A percentile compares a stretch with the other conserved stretches of the same genome.
phyloP scores from a whole-genome alignment of 345 rosid species.

The Melastoma malabathricum region DNA sequence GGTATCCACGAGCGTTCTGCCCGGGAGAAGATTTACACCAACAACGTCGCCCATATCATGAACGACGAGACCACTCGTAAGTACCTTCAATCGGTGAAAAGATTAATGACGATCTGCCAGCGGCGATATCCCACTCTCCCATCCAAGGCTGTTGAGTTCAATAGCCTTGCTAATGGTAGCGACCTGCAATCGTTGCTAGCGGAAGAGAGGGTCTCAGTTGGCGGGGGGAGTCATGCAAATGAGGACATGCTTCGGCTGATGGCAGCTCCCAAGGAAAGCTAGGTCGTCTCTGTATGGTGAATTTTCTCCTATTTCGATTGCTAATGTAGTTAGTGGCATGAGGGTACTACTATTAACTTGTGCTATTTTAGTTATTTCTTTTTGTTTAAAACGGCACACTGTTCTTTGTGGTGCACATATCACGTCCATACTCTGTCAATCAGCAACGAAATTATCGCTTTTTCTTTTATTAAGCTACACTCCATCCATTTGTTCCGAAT shows the following conservation, averaged over 20 bases:
- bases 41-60: constrained; percentile 97
- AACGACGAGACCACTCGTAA: constrained; percentile 96
- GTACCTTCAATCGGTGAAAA: constrained; percentile 83
- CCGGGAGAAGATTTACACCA: constrained; percentile 90
- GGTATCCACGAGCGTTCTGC: constrained; percentile 99
- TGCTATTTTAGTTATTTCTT: too few relatives aligned
- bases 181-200: constrained; percentile 77
- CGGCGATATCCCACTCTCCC: constrained; percentile 84
- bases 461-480: too few relatives aligned
- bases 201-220: constrained; percentile 43
- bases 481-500: too few relatives aligned
- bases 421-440: too few relatives aligned
- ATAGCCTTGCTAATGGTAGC: constrained; percentile 93
- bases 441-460: too few relatives aligned
- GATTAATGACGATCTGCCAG: constrained; percentile 94
- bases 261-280: constrained; percentile 52
- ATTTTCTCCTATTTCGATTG: too few relatives aligned
- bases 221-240: constrained; percentile 19
- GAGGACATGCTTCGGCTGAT: constrained; percentile 61
- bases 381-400: too few relatives aligned
- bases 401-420: too few relatives aligned
- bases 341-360: too few relatives aligned
- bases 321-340: too few relatives aligned
- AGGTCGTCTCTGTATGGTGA: too few relatives aligned
- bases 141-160: constrained; percentile 94